Percentiles rank a stretch among this genome's conserved stretches.
phyloP scores from a whole-genome alignment of 768 basidiomycete genomes.

The Trametes elegans region DNA sequence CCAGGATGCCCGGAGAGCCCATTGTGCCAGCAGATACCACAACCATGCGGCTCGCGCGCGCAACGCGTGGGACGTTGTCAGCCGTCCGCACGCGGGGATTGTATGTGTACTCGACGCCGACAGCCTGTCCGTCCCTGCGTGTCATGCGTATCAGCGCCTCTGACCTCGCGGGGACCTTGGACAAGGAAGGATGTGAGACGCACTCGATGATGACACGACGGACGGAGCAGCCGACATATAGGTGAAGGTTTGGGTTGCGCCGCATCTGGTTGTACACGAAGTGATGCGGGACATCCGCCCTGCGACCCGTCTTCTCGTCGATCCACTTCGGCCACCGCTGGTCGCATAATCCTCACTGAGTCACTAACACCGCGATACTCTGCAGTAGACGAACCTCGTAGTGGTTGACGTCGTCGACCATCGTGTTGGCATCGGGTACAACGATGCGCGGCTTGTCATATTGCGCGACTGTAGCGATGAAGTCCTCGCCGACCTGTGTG shows the following conservation, averaged over 20 bases:
- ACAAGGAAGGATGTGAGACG: slow-evolving; percentile 12
- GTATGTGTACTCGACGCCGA: slow-evolving; percentile 37
- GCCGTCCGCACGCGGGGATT: slow-evolving; percentile 27
- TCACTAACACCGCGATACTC: neutral
- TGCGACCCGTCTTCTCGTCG: slow-evolving; percentile 45
- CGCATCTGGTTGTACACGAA: slow-evolving; percentile 36
- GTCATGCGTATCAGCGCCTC: too few relatives aligned
- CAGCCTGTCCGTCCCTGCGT: slow-evolving; percentile 36
- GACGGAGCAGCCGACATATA: slow-evolving; percentile 33
- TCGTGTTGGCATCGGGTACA: neutral
- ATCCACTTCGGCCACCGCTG: slow-evolving; percentile 32
- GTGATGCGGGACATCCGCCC: slow-evolving; percentile 52
- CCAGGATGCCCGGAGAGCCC: slow-evolving; percentile 50
- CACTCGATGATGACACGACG: slow-evolving; percentile 38
- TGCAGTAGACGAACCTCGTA: neutral
- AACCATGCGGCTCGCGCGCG: slow-evolving; percentile 35
- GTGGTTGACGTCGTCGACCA: neutral
- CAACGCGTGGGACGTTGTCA: slow-evolving; percentile 13
- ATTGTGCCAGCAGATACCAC: slow-evolving; percentile 40
- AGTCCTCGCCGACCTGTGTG: slow-evolving; percentile 43
- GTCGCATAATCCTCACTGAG: neutral
- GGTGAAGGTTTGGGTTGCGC: slow-evolving; percentile 29
- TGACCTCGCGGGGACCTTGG: too few relatives aligned
- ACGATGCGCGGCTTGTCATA: slow-evolving; percentile 27
- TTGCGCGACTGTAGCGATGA: slow-evolving; percentile 42